phyloP scores from a whole-genome alignment of 1,139 yeast genomes.

The Blastobotrys elegans region DNA sequence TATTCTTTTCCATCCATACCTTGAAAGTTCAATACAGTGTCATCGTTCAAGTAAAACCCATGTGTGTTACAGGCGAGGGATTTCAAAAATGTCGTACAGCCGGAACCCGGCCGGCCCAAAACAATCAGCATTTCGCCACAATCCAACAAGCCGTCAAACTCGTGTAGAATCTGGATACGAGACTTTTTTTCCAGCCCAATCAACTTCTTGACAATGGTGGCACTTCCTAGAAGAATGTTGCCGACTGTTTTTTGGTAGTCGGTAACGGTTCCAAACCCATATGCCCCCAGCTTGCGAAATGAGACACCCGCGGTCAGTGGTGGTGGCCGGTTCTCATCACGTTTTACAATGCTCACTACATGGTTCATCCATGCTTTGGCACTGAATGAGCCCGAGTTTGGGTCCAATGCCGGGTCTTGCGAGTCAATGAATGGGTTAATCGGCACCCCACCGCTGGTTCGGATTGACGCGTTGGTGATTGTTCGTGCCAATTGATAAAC shows the following conservation, averaged over 20 bases:
- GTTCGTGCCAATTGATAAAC: conserved; percentile 27
- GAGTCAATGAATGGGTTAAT: conserved; percentile 15
- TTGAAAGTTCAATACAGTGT: conserved; percentile 38
- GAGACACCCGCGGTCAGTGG: conserved; percentile 47
- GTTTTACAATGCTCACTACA: conserved; percentile 39
- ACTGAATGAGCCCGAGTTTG: conserved; percentile 50
- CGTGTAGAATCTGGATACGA: conserved; percentile 53
- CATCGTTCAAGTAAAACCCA: conserved; percentile 58
- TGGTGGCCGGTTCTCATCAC: conserved; percentile 19
- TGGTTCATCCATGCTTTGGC: conserved; percentile 66
- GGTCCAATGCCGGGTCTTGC: conserved; percentile 39
- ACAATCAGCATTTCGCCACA: conserved; percentile 77
- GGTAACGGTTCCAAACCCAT: conserved; percentile 71
- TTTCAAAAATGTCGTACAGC: conserved; percentile 74
- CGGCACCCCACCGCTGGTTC: conserved; percentile 4
- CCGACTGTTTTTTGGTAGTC: conserved; percentile 73
- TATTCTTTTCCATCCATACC: conserved; percentile 14
- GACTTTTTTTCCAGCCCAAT: conserved; percentile 24
- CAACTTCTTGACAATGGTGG: conserved; percentile 23
- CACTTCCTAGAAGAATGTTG: conserved; percentile 40
- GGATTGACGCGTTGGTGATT: conserved; percentile 19
- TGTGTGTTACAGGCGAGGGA: conserved; percentile 66
- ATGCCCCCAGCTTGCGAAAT: conserved; percentile 63
- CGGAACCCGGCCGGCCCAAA: conserved; percentile 79
- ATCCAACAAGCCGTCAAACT: conserved; percentile 61